Conservation (phyloP, 1,139 yeast species). For the Candida mesenterica region DNA sequence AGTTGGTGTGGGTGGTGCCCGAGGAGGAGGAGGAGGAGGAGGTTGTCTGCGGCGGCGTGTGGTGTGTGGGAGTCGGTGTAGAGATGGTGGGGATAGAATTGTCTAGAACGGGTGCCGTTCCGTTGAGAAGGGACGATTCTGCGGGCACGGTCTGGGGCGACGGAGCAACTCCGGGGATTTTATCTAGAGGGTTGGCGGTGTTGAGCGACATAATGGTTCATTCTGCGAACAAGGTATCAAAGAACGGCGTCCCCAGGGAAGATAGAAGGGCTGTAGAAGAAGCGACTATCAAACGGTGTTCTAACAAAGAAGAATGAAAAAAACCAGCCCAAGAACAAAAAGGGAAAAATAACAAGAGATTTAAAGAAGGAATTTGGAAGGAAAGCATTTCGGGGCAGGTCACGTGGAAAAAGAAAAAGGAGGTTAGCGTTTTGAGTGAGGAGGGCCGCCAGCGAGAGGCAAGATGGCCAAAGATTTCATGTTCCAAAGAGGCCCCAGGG, state of each 20-base stretch:
- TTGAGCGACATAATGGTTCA: conserved; percentile 7
- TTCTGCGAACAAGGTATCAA: too few species aligned
- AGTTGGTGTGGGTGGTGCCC: background rate
- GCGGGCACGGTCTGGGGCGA: background rate
- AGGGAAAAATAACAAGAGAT: background rate
- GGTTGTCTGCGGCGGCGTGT: background rate
- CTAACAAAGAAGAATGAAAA: conserved; percentile 1
- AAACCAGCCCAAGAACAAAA: conserved; percentile 1
- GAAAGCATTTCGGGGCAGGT: background rate
- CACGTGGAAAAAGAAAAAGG: background rate
- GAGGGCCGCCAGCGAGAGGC: too few species aligned
- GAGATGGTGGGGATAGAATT: background rate
- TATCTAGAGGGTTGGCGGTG: conserved; percentile 7
- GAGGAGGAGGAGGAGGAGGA: background rate
- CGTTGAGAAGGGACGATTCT: background rate
- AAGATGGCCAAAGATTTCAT: too few species aligned
- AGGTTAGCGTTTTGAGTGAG: background rate
- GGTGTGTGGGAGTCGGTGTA: background rate
- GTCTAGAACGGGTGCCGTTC: too few species aligned
- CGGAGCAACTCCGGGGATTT: conserved; percentile 1
- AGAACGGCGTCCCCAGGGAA: too few species aligned
- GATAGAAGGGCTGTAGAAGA: too few species aligned
- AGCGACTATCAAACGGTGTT: too few species aligned
- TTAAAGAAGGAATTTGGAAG: background rate
- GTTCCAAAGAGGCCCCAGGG: too few species aligned